These are phyloP conservation scores for Mycosarcoma mackinlayi DNA, from an alignment of 1,284 basidiomycete genomes.

Conservation along the genomic window DNA sequence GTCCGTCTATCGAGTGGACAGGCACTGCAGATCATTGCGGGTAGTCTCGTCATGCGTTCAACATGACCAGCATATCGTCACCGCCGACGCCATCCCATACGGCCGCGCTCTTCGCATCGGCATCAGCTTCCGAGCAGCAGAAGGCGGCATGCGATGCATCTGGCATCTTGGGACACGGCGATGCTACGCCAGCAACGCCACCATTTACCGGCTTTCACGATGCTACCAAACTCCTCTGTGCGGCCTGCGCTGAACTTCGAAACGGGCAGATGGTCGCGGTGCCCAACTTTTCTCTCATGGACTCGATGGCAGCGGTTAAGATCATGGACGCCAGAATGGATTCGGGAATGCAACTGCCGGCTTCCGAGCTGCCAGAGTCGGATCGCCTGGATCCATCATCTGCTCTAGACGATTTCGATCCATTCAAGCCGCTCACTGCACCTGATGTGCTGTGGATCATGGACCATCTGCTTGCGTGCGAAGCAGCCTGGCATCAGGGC, in stretches of 20 bases:
- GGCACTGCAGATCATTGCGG: too few relatives aligned
- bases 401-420: constrained; percentile 73
- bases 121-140: neutral
- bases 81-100: neutral
- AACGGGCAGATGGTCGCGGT: constrained; percentile 77
- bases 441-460: constrained; percentile 87
- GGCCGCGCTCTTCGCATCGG: neutral
- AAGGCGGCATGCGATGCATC: neutral
- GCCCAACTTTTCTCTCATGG: constrained; percentile 78
- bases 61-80: neutral
- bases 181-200: constrained; percentile 1
- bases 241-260: constrained; percentile 49
- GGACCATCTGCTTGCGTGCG: constrained; percentile 81
- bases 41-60: constrained; percentile 1
- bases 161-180: neutral
- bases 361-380: constrained; percentile 41
- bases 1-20: too few relatives aligned
- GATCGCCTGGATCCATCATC: constrained; percentile 70
- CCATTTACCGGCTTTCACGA: constrained; percentile 20
- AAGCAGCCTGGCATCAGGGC: constrained; percentile 88
- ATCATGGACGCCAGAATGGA: constrained; percentile 91
- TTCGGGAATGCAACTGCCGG: constrained; percentile 75
- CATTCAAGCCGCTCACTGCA: constrained; percentile 75
- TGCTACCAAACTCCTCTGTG: constrained; percentile 27
- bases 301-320: constrained; percentile 90